phyloP scores from a whole-genome alignment of 768 basidiomycete genomes.

The Hydnomerulius pinastri region DNA sequence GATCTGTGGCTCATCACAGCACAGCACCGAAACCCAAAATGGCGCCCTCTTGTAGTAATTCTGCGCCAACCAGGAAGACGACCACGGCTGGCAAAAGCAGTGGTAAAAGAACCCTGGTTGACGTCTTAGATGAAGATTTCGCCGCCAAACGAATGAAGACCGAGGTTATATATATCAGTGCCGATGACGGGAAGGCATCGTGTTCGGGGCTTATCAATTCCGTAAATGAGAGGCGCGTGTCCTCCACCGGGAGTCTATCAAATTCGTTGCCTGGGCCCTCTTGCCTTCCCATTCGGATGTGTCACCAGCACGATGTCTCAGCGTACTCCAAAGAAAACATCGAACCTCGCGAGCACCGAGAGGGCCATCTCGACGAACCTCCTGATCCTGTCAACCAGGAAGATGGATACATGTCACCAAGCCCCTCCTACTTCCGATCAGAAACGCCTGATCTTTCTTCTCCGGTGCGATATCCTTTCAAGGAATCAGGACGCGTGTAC shows the following conservation, averaged over 20 bases:
- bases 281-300: constrained; percentile 16
- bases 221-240: constrained; percentile 12
- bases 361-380: constrained; percentile 41
- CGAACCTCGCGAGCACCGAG: constrained; percentile 38
- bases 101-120: constrained; percentile 74
- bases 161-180: constrained; percentile 5
- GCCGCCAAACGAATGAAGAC: constrained; percentile 50
- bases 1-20: constrained; percentile 35
- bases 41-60: constrained; percentile 28
- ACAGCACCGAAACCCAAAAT: constrained; percentile 28
- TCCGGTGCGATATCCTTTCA: constrained; percentile 44
- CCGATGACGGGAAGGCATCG: constrained; percentile 33
- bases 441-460: constrained; percentile 68
- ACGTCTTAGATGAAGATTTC: constrained; percentile 68
- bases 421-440: constrained; percentile 48
- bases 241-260: constrained; percentile 6
- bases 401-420: constrained; percentile 82
- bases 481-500: constrained; percentile 10
- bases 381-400: constrained; percentile 63
- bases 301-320: constrained; percentile 48
- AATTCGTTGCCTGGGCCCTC: constrained; percentile 33
- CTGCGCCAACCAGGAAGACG: constrained; percentile 27
- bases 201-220: constrained; percentile 12
- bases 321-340: constrained; percentile 40
- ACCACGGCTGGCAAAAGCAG: constrained; percentile 55